Base-by-base conservation (phyloP, 208 protist species). In the Crithidia brevicula region DNA sequence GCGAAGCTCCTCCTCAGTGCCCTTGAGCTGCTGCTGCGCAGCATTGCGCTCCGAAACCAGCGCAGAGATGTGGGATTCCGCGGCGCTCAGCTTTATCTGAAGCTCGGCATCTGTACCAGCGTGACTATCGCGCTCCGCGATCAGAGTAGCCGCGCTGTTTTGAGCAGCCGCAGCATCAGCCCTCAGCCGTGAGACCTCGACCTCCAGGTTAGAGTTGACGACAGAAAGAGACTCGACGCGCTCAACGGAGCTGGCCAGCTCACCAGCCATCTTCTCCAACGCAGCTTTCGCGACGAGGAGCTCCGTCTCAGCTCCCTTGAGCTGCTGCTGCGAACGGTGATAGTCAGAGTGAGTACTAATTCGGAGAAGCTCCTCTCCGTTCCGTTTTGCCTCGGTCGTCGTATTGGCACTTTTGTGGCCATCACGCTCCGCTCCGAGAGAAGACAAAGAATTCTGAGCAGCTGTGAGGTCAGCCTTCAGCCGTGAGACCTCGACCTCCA, bases 1-100 rank as follows among this genome's bases (percentile, higher is more conserved):
- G 22, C 56, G 42, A 31, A 36, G n/a, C 13, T 70, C 51, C n/a
- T 70, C 33, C 22, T 61, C 40, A 5, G 50, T 22, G 6, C 33
- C 59, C 16, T 31, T 28, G 40, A 43, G 47, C 4, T 33, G 42
- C 30, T 31, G 43, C 27, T 67, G 45, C 43, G 60, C 50, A 9
- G 23, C 42, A 22, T 62, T 16, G 40, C 36, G 56, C 25, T 33
- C 27, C n/a, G 36, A 4, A 9, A 38, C n/a, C 13, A 18, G 31
- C 16, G 52, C 52, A 22, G 27, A 34, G 8, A 25, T 13, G 13
- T 13, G 25, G 5, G 49, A 22, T 28, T 54, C 25, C 25, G 49
- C 49, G 2, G 49, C 49, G 3, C 34, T 28, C 49, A 54, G 49
- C 25, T 9, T 54, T 7, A 10, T 0, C 1, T 28, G 46, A 18